Conservation (phyloP, 1,284 basidiomycete species). For the Sanghuangporus baumii region DNA sequence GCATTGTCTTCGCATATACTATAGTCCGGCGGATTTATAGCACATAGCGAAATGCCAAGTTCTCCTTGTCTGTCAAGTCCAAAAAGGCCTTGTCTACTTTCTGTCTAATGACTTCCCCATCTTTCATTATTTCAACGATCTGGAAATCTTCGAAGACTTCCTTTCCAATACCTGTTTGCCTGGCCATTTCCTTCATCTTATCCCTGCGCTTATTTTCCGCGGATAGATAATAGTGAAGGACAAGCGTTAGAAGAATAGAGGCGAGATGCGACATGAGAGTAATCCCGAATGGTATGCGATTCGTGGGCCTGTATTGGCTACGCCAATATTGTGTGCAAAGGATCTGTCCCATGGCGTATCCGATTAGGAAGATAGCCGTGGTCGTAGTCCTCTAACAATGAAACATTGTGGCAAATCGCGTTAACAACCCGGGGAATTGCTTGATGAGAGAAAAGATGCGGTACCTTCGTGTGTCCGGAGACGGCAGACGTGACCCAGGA, state of each 20-base stretch:
- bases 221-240: constrained; percentile 20
- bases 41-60: constrained; percentile 25
- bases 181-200: constrained; percentile 17
- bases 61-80: constrained; percentile 26
- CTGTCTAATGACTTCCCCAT: constrained; percentile 17
- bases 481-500: constrained; percentile 27
- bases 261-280: constrained; percentile 22
- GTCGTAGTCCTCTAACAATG: constrained; percentile 22
- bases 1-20: no score
- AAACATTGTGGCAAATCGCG: neutral
- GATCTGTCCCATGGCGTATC: constrained; percentile 27
- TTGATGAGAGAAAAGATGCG: neutral
- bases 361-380: constrained; percentile 28
- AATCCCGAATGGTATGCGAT: constrained; percentile 25
- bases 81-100: constrained; percentile 23
- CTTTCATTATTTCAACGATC: constrained; percentile 23
- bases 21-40: constrained; percentile 17
- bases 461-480: constrained; percentile 31
- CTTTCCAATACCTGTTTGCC: constrained; percentile 8
- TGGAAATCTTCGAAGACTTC: constrained; percentile 24
- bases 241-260: constrained; percentile 22
- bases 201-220: constrained; percentile 26
- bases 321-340: constrained; percentile 27
- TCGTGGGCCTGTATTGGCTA: constrained; percentile 22
- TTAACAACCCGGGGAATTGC: neutral